Percentiles rank a stretch among this genome's conserved stretches.
Evolutionary conservation across 805 yeast genomes (phyloP).

Genomic region (Candida nitratophila): DNA sequence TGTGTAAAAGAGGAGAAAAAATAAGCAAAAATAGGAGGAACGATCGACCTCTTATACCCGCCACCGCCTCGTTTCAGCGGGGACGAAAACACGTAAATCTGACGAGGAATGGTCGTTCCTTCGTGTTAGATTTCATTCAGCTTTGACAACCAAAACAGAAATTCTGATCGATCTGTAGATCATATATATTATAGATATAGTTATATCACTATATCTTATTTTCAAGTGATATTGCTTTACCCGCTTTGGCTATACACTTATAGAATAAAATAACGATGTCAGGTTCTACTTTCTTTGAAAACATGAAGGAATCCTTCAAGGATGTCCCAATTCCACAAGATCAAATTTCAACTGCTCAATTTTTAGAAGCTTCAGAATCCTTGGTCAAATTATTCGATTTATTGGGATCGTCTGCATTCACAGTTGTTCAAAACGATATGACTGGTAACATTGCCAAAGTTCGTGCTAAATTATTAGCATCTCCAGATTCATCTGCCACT

Average conservation of each 20-base stretch:
- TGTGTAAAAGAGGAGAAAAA: no score
- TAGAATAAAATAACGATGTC: neutral
- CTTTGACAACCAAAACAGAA: no score
- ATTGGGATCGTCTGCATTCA: conserved; percentile 77
- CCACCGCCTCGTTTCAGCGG: neutral
- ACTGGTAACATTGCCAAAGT: conserved; percentile 78
- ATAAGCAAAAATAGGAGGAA: neutral
- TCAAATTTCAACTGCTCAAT: conserved; percentile 66
- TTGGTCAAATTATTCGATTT: conserved; percentile 77
- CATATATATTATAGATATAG: no score
- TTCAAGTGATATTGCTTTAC: neutral
- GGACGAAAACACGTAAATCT: neutral
- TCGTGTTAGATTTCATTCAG: no score
- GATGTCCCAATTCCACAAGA: conserved; percentile 61
- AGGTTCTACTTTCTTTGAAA: conserved; percentile 67
- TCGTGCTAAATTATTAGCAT: conserved; percentile 54
- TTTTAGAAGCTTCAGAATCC: conserved; percentile 79
- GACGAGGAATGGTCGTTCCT: no score
- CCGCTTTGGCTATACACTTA: neutral
- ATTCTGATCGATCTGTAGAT: no score
- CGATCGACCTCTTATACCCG: neutral
- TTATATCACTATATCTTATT: no score
- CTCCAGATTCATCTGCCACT: conserved; percentile 59
- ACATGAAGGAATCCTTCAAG: conserved; percentile 63
- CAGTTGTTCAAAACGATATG: conserved; percentile 83